These are phyloP conservation scores for Uronychia setigera DNA, from an alignment of 73 alveolate genomes.

Conservation along the genomic window DNA sequence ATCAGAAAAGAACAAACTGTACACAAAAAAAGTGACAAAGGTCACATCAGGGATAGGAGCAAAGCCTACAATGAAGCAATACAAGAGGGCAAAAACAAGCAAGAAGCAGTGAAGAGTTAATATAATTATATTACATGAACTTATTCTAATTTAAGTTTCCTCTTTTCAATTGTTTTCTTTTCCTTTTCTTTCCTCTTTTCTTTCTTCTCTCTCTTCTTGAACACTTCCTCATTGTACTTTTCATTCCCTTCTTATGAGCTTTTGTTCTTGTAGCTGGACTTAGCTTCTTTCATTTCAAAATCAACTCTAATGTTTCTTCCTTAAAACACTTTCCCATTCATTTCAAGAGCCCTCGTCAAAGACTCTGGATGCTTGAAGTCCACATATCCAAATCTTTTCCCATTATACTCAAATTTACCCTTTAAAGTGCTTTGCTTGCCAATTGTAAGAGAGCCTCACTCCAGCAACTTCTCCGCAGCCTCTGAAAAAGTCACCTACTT, in stretches of 20 bases:
- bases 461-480: slow-evolving; percentile 83
- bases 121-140: too few relatives aligned
- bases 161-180: slow-evolving; percentile 10
- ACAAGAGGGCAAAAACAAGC: too few relatives aligned
- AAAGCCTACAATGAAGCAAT: too few relatives aligned
- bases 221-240: slow-evolving; percentile 35
- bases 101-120: too few relatives aligned
- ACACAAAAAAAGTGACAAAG: too few relatives aligned
- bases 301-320: slow-evolving; percentile 88
- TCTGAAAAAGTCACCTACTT: slow-evolving; percentile 92
- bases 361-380: slow-evolving; percentile 78
- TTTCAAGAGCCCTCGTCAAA: slow-evolving; percentile 79
- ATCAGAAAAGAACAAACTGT: too few relatives aligned
- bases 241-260: slow-evolving; percentile 33
- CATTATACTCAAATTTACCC: slow-evolving; percentile 48
- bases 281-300: slow-evolving; percentile 77
- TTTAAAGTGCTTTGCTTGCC: slow-evolving; percentile 73
- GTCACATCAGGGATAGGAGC: too few relatives aligned
- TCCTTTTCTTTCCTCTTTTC: slow-evolving; percentile 40
- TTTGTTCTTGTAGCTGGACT: slow-evolving; percentile 73
- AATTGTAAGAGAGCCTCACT: slow-evolving; percentile 88
- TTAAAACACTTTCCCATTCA: slow-evolving; percentile 86
- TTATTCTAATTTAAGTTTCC: too few relatives aligned
- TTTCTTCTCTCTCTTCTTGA: slow-evolving; percentile 24
- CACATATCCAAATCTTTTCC: slow-evolving; percentile 68